Evolutionary conservation across 148 eudicot species (phyloP), one percentile per base, ranked within the genome.

Genomic region (Cornus controversa): DNA sequence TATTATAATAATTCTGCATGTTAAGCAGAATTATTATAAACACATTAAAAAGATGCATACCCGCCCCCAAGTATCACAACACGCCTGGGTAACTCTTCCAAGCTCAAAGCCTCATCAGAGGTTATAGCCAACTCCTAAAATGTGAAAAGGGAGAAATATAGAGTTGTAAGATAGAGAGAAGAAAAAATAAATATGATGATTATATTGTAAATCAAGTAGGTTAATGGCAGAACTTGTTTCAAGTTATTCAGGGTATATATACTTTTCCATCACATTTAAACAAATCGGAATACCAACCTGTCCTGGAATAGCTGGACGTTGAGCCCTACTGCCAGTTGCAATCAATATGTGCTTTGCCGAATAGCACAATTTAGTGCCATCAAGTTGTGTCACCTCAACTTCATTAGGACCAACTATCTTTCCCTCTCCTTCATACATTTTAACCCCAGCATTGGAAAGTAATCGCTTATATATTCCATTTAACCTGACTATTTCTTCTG

Each of bases 31-130:
- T 25, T 60, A 42, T 23, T 23, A 67, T 16, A 57, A 5, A 23
- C 50, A 26, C 50, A 26, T 3, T 34, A 73, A 50, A 80, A 23
- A 68, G 10, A 79, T 73, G 80, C 72, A 72, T 85, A 96, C 98
- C 99, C 99, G 87, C 93, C 99, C 31, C 99, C 99, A 67, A 93
- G 95, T 81, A 96, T 71, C 66, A 96, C 95, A 77, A 78, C 99
- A 72, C 81, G 97, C 90, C 88, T 96, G 36, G 99, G 99, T 67
- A 93, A 80, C 77, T 96, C 99, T 77, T 96, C 99, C 85, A 96
- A 82, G 85, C 99, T 96, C 87, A 96, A 85, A 69, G 99, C 99
- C 86, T 96, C 99, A 70, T 96, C 99, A 78, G 99, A 96, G 15
- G 98, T 96, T 67, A 96, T 96, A 53, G 82, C 97, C 69, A 96